Evolutionary conservation across 1,284 basidiomycete species (phyloP).

Genomic region (Pholiota adiposa): DNA sequence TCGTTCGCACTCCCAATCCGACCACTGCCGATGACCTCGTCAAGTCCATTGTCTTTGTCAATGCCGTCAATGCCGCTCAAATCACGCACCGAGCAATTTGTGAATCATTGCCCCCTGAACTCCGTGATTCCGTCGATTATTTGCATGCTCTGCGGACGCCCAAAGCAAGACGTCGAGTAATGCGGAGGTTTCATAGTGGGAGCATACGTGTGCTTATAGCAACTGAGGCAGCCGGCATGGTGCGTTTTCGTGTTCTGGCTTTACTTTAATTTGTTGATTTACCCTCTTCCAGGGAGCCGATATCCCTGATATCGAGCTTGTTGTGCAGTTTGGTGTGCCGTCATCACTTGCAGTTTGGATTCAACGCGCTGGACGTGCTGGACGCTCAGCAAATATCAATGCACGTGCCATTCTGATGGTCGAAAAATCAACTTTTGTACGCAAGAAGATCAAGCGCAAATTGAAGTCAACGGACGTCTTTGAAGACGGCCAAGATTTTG

Average conservation of each 20-base stretch:
- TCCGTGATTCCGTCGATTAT: constrained; percentile 12
- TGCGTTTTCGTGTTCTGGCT: not conserved
- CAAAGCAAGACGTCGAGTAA: not conserved
- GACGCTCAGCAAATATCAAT: constrained; percentile 20
- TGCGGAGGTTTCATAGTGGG: constrained; percentile 21
- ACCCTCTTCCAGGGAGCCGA: constrained; percentile 28
- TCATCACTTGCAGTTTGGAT: constrained; percentile 30
- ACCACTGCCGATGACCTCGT: constrained; percentile 14
- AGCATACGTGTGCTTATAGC: constrained; percentile 27
- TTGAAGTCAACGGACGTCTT: too few species aligned
- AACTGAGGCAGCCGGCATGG: constrained; percentile 28
- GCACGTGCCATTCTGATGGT: constrained; percentile 30
- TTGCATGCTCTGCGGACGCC: constrained; percentile 7
- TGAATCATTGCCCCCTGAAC: constrained; percentile 7
- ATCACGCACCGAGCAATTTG: not conserved
- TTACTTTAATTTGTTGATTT: not conserved
- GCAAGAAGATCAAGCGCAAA: too few species aligned
- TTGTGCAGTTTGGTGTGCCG: constrained; percentile 33
- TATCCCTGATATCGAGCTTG: constrained; percentile 29
- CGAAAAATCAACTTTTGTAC: constrained; percentile 22
- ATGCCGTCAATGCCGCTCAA: constrained; percentile 21
- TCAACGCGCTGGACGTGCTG: constrained; percentile 33
- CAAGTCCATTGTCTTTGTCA: constrained; percentile 31
- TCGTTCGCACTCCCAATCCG: constrained; percentile 9
- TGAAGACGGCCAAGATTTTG: too few species aligned